phyloP scores from a whole-genome alignment of 352 stramenopile genomes.

The Phytophthora megakarya region DNA sequence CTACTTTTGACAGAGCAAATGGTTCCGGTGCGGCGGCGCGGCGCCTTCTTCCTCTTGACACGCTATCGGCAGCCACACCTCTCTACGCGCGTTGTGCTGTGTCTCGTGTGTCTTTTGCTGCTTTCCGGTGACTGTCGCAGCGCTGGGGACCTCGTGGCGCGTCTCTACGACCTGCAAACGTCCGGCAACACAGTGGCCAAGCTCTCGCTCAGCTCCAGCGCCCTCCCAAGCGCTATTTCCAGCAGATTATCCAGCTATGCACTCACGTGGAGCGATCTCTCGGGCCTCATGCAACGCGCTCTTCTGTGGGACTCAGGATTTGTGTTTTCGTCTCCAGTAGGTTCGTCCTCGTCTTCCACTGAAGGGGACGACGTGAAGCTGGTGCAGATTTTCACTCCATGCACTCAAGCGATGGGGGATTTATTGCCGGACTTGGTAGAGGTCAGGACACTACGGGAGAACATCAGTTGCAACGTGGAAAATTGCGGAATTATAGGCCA shows the following conservation, averaged over 20 bases:
- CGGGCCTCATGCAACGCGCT: slow-evolving; percentile 68
- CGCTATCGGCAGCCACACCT: slow-evolving; percentile 22
- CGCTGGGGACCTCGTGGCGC: slow-evolving; percentile 56
- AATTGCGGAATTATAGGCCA: slow-evolving; percentile 64
- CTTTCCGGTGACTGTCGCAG: slow-evolving; percentile 9
- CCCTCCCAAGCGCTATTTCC: slow-evolving; percentile 40
- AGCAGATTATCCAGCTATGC: slow-evolving; percentile 35
- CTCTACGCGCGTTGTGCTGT: neutral
- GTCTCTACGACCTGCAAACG: slow-evolving; percentile 50
- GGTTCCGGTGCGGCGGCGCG: slow-evolving; percentile 37
- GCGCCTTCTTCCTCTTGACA: slow-evolving; percentile 35
- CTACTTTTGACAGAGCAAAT: slow-evolving; percentile 10
- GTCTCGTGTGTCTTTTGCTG: slow-evolving; percentile 25
- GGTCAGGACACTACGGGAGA: slow-evolving; percentile 27
- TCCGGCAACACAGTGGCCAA: slow-evolving; percentile 26
- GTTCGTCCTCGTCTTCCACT: slow-evolving; percentile 7
- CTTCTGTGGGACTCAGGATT: slow-evolving; percentile 76
- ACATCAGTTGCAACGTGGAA: slow-evolving; percentile 38
- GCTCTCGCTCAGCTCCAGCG: slow-evolving; percentile 41
- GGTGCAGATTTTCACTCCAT: slow-evolving; percentile 67
- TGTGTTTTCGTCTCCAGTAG: slow-evolving; percentile 43
- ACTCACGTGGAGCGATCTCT: slow-evolving; percentile 48
- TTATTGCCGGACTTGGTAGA: slow-evolving; percentile 52
- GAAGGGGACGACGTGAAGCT: slow-evolving; percentile 30
- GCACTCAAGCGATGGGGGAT: slow-evolving; percentile 62